Conservation (phyloP, 2,329 filamentous ascomycete species). For the Corynespora cassiicola region DNA sequence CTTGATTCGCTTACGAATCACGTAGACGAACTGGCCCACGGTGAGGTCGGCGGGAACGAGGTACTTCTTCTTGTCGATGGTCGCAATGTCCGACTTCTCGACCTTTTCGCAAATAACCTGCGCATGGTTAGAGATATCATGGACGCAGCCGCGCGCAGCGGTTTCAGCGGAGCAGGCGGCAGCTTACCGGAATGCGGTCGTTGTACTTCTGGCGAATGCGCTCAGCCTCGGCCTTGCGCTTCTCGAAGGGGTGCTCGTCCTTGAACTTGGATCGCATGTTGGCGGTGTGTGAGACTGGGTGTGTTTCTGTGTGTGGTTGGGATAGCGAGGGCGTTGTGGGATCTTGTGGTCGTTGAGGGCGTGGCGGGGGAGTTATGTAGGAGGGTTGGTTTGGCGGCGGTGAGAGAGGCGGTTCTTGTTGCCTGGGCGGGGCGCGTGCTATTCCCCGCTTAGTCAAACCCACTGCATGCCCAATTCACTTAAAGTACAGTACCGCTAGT, state of each 20-base stretch:
- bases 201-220: conserved; percentile 99
- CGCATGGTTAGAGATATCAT: conserved; percentile 34
- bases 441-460: conserved; percentile 22
- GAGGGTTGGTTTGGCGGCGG: no score
- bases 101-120: conserved; percentile 99
- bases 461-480: conserved; percentile 11
- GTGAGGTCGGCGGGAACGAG: conserved; percentile 96
- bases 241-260: conserved; percentile 99
- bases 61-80: conserved; percentile 99
- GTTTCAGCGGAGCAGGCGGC: conserved; percentile 13
- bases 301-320: conserved; percentile 18
- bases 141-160: conserved; percentile 6
- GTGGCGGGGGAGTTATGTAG: conserved; percentile 43
- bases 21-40: conserved; percentile 99
- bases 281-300: conserved; percentile 13
- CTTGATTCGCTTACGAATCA: conserved; percentile 99
- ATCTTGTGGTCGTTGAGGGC: conserved; percentile 17
- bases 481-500: no score
- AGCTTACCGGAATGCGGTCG: conserved; percentile 96
- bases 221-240: conserved; percentile 99
- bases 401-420: conserved; percentile 33
- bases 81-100: conserved; percentile 98
- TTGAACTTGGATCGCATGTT: conserved; percentile 99
- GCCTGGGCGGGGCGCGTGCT: conserved; percentile 27
- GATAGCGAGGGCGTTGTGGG: no score